These are phyloP conservation scores for Penicillium sp. DNA, from an alignment of 2,329 filamentous ascomycete genomes.

Conservation along the genomic window DNA sequence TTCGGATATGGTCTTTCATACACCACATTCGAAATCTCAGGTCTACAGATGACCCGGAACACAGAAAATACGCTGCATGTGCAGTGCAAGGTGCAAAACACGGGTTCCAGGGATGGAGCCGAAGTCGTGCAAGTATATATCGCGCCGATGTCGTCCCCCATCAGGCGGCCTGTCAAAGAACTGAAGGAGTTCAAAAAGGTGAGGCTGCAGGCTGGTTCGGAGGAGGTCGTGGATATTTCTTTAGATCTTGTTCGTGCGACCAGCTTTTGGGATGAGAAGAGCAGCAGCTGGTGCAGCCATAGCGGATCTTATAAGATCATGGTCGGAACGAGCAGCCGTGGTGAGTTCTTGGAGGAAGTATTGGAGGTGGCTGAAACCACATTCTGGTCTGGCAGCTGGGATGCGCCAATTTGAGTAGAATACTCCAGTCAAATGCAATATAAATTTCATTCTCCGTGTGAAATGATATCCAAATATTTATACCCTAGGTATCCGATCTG, in stretches of 20 bases:
- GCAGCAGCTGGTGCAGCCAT: conserved; percentile 10
- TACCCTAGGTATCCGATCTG: conserved; percentile 2
- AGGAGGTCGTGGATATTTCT: neutral
- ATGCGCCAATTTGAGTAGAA: neutral
- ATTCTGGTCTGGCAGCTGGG: conserved; percentile 10
- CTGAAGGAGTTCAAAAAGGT: conserved; percentile 11
- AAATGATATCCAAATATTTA: neutral
- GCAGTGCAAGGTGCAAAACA: conserved; percentile 4
- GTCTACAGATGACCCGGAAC: neutral
- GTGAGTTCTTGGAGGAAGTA: conserved; percentile 2
- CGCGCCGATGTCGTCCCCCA: neutral
- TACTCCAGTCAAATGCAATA: neutral
- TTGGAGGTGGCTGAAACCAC: conserved; percentile 6
- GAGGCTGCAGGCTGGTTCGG: neutral
- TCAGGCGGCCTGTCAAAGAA: conserved; percentile 7
- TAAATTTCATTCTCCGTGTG: neutral
- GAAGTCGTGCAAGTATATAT: conserved; percentile 8
- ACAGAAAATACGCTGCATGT: neutral
- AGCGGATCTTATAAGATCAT: conserved; percentile 10
- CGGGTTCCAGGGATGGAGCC: neutral
- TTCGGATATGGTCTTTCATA: conserved; percentile 19
- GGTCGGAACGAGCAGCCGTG: conserved; percentile 11
- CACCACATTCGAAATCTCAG: conserved; percentile 6
- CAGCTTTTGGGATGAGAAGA: conserved; percentile 11
- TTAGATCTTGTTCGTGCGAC: neutral